These are phyloP conservation scores for Tetrapisispora pingtungensis DNA, from an alignment of 805 yeast species.

Conservation along the genomic window DNA sequence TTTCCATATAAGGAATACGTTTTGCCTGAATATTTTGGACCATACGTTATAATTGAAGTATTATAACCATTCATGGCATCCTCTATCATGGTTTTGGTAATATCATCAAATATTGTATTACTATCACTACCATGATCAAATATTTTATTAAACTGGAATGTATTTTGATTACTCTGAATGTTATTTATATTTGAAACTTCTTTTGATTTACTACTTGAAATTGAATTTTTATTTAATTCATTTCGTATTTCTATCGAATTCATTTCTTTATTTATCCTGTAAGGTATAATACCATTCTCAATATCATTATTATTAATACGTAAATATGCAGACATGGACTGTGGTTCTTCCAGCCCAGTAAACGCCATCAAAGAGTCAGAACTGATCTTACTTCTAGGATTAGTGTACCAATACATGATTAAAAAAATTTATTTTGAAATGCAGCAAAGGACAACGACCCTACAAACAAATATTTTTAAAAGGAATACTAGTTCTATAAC, in stretches of 20 bases:
- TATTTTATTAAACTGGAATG: constrained; percentile 27
- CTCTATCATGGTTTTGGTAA: constrained; percentile 4
- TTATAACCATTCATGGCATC: constrained; percentile 46
- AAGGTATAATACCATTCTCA: neutral
- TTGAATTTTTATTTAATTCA: neutral
- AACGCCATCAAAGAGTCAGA: constrained; percentile 1
- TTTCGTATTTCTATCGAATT: neutral
- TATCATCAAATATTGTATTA: constrained; percentile 7
- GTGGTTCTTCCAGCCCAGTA: constrained; percentile 1
- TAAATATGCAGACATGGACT: neutral
- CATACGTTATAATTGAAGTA: constrained; percentile 69
- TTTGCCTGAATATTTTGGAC: constrained; percentile 73
- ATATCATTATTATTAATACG: neutral
- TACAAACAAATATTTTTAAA: too few species aligned
- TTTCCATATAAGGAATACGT: constrained; percentile 68
- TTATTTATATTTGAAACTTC: neutral
- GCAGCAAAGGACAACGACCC: too few species aligned
- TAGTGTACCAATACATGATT: constrained; percentile 4
- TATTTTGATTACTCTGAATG: neutral
- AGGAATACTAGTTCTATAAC: too few species aligned
- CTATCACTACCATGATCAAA: constrained; percentile 55
- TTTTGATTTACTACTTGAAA: neutral
- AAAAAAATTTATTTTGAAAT: too few species aligned
- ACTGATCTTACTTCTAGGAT: neutral
- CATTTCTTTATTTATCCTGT: neutral